A percentile compares a stretch with the other conserved stretches of the same genome.
Conservation (phyloP, 1,139 yeast species). For the Nakaseomyces kungkrabaensis region DNA sequence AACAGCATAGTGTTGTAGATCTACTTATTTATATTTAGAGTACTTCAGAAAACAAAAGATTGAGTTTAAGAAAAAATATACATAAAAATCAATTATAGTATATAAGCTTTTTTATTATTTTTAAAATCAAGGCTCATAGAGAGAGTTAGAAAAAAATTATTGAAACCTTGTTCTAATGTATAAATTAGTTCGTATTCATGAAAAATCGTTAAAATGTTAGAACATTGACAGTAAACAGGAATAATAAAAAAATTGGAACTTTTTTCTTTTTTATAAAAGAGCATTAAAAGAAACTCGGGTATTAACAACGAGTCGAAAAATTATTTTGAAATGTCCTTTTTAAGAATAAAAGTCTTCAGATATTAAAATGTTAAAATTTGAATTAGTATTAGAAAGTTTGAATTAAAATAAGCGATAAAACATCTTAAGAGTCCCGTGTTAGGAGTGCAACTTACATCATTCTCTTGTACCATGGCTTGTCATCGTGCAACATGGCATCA, state of each 20-base stretch:
- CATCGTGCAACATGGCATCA: conserved; percentile 18
- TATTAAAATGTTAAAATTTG: neutral
- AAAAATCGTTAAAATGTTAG: conserved; percentile 1
- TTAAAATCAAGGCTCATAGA: neutral
- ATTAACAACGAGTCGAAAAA: neutral
- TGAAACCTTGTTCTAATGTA: conserved; percentile 1
- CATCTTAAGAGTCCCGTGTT: neutral
- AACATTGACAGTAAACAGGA: conserved; percentile 2
- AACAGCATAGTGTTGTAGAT: too few relatives aligned
- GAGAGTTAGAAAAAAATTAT: neutral
- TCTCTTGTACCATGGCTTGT: conserved; percentile 24
- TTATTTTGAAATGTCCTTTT: neutral
- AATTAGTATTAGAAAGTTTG: neutral
- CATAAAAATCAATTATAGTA: neutral
- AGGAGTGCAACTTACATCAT: conserved; percentile 9
- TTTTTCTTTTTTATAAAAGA: too few relatives aligned
- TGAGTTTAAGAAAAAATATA: neutral
- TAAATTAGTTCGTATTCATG: conserved; percentile 1
- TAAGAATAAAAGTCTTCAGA: neutral
- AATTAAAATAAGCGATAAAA: neutral
- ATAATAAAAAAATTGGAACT: neutral
- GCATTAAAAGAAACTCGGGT: neutral
- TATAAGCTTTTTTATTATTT: neutral
- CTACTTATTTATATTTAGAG: neutral
- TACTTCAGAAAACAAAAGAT: neutral